Evolutionary conservation across 2,329 filamentous ascomycete species (phyloP), one percentile per base, ranked within the genome.

Genomic region (Aspergillus sp.): DNA sequence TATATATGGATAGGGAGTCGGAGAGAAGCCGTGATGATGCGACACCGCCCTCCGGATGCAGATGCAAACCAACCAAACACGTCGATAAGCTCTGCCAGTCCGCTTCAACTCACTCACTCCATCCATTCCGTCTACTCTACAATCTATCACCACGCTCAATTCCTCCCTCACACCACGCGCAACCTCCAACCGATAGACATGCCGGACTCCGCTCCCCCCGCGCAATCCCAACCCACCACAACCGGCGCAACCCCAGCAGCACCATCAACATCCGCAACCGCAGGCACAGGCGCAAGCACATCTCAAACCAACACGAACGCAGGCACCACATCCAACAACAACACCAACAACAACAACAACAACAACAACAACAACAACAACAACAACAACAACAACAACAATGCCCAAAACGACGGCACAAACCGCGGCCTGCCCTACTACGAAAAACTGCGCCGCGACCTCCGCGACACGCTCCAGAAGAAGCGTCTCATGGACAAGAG

Each of bases 381-480:
- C 56, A 58, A 51, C 50, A 29, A 21, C 36, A 40, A 40, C 56
- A 54, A 44, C 49, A 54, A 57, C 53, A 54, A 54, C 45, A 54
- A 60, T 13, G 43, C 63, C 17, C 64, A 69, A 6, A 63, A 64
- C 51, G 61, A 64, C 42, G 55, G 58, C 13, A 57, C 59, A 5
- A 74, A 69, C 56, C 75, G 76, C 54, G 77, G 77, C 21, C 61
- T 79, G 47, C 85, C 86, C 16, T 90, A 88, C 73, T 91, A 91
- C 71, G 88, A 91, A 69, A 86, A 87, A 65, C 78, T 88, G 45
- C 81, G 87, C 54, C 79, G 81, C 53, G 85, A 88, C 52, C 77
- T 91, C 3, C 81, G 86, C 57, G 82, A 86, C 51, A 84, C 87
- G 2, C 73, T 91, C 7, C 77, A 84, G 47, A 86, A 84, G 73